phyloP scores from a whole-genome alignment of 495 filamentous ascomycete species.

The Thozetella sp. region DNA sequence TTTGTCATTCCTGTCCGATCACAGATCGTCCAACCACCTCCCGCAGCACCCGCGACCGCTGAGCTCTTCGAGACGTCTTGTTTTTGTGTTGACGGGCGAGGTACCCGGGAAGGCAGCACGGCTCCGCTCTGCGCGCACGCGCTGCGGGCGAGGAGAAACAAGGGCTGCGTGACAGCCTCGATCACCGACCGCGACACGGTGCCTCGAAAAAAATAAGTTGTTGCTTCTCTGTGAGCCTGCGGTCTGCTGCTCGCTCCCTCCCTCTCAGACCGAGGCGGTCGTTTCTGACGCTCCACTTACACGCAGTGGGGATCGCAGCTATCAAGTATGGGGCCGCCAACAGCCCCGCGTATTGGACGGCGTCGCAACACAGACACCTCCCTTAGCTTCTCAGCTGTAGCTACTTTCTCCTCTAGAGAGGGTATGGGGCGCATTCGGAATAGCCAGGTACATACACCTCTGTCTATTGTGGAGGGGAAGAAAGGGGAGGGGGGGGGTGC shows the following conservation, averaged over 20 bases:
- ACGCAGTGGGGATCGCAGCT: too few relatives aligned
- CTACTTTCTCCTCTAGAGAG: neutral
- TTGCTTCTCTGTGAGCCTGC: too few relatives aligned
- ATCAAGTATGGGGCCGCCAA: too few relatives aligned
- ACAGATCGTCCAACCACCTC: neutral
- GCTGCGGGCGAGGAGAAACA: too few relatives aligned
- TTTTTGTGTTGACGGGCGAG: neutral
- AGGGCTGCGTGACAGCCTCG: too few relatives aligned
- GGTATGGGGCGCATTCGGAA: neutral
- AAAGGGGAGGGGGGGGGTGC: too few relatives aligned
- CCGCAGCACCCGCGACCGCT: neutral
- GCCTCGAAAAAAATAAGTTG: too few relatives aligned
- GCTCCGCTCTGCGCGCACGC: neutral
- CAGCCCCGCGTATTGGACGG: neutral
- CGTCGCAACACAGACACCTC: constrained; percentile 2
- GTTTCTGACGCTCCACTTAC: too few relatives aligned
- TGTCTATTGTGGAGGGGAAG: neutral
- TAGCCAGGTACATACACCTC: neutral
- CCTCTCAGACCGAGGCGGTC: too few relatives aligned
- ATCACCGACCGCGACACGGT: too few relatives aligned
- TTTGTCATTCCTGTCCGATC: constrained; percentile 12
- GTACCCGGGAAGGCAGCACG: neutral
- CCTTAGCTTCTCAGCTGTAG: neutral
- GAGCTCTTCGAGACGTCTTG: neutral
- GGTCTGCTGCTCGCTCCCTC: too few relatives aligned